Conservation (phyloP, 257 asterid genomes). For the Voacanga thouarsii region DNA sequence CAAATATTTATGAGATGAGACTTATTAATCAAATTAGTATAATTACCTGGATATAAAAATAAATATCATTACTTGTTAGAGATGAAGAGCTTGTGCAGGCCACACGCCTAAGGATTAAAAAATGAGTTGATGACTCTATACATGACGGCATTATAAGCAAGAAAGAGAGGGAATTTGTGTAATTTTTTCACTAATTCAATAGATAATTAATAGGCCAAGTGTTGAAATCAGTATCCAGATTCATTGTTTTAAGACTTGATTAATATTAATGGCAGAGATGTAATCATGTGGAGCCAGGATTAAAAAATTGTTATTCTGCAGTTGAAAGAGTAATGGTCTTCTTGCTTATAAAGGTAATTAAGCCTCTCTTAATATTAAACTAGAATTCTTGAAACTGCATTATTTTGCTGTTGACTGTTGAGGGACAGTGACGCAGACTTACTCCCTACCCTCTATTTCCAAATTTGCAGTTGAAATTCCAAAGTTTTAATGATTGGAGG, state of each 20-base stretch:
- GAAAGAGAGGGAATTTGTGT: not conserved
- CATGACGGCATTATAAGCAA: slow-evolving; percentile 32
- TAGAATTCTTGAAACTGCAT: not conserved
- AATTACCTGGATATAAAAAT: not conserved
- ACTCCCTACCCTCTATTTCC: not conserved
- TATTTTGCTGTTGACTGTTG: slow-evolving; percentile 23
- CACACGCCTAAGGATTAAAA: slow-evolving; percentile 18
- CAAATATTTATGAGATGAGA: too few species aligned
- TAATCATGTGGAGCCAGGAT: too few species aligned
- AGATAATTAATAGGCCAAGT: not conserved
- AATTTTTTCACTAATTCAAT: not conserved
- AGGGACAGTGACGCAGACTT: slow-evolving; percentile 16
- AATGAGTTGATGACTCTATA: slow-evolving; percentile 28
- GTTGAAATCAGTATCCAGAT: slow-evolving; percentile 22
- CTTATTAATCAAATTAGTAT: not conserved
- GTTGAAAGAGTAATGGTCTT: not conserved
- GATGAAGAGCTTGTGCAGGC: slow-evolving; percentile 5
- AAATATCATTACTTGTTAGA: not conserved
- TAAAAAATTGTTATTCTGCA: too few species aligned
- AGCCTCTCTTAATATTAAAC: not conserved
- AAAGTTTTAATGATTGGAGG: not conserved
- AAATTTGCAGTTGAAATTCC: not conserved
- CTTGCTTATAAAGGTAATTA: not conserved
- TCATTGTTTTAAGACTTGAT: slow-evolving; percentile 10
- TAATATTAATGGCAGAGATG: not conserved